Percentiles rank a stretch among this genome's conserved stretches.
These are phyloP conservation scores for Saccharum spontaneum DNA, from an alignment of 176 grass and related monocot genomes.

Conservation along the genomic window DNA sequence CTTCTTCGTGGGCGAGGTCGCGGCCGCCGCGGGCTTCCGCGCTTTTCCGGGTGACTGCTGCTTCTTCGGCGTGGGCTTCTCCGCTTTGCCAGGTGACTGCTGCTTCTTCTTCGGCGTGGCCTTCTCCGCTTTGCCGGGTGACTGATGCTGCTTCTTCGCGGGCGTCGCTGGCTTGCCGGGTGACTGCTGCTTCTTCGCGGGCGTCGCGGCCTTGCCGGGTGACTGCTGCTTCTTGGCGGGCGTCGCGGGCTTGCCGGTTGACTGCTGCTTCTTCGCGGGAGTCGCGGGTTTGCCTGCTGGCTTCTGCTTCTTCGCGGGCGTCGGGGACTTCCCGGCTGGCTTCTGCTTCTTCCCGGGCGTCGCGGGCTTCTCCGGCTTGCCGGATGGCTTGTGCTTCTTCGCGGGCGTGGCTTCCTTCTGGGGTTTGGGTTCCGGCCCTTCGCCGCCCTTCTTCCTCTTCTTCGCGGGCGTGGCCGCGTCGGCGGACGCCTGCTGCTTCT, in stretches of 20 bases:
- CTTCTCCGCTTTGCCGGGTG: not conserved
- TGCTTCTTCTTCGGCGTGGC: not conserved
- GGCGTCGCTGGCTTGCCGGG: not conserved
- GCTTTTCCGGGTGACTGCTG: not conserved
- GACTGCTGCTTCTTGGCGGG: not conserved
- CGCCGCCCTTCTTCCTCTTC: slow-evolving; percentile 27
- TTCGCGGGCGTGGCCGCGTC: slow-evolving; percentile 1
- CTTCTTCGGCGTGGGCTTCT: slow-evolving; percentile 6
- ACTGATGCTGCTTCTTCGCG: not conserved
- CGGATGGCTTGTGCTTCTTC: not conserved
- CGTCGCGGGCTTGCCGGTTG: not conserved
- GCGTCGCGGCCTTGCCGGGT: not conserved
- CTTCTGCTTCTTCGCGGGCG: slow-evolving; percentile 4
- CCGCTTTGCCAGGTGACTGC: not conserved
- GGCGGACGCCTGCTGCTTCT: slow-evolving; percentile 24
- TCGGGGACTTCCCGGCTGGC: not conserved
- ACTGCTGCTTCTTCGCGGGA: slow-evolving; percentile 9
- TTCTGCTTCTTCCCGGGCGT: not conserved
- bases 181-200: not conserved
- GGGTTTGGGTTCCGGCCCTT: not conserved
- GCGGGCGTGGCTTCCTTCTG: not conserved
- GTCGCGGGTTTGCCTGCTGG: not conserved
- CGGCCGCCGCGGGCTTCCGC: not conserved
- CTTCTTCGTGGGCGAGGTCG: not conserved
- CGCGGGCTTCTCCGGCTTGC: not conserved